These are phyloP conservation scores for Gilbertella persicaria DNA, from an alignment of 371 early-diverging fungal genomes.

Conservation along the genomic window DNA sequence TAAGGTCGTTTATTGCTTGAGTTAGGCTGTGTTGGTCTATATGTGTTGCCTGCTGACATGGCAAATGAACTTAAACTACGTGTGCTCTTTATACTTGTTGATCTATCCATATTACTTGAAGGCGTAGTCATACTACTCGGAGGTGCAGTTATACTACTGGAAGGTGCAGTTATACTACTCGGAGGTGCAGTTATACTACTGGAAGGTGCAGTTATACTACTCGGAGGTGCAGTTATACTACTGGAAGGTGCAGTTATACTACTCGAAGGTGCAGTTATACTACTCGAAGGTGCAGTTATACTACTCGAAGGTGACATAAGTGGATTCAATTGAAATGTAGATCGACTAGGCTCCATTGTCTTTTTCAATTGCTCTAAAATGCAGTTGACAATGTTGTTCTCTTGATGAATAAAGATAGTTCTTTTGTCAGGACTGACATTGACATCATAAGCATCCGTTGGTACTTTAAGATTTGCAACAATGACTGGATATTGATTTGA, in stretches of 20 bases:
- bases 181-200: background rate
- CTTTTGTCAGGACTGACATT: slow-evolving; percentile 97
- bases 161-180: background rate
- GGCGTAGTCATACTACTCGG: background rate
- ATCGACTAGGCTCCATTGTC: slow-evolving; percentile 63
- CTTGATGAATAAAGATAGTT: slow-evolving; percentile 82
- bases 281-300: background rate
- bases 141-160: background rate
- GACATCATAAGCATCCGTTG: slow-evolving; percentile 74
- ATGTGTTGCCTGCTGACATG: background rate
- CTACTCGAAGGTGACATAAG: background rate
- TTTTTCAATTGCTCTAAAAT: slow-evolving; percentile 39
- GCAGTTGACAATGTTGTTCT: slow-evolving; percentile 29
- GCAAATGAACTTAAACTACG: background rate
- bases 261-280: too few relatives aligned
- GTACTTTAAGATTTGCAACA: slow-evolving; percentile 69
- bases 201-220: background rate
- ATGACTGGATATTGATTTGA: slow-evolving; percentile 80
- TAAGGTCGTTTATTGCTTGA: slow-evolving; percentile 1
- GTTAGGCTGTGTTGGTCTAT: background rate
- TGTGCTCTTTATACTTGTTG: background rate
- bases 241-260: background rate
- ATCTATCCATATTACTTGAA: too few relatives aligned
- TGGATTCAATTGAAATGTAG: slow-evolving; percentile 40
- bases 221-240: background rate